A percentile compares a stretch with the other conserved stretches of the same genome.
Conservation (phyloP, 2,329 filamentous ascomycete species). For the Aspergillus viridinutans region DNA sequence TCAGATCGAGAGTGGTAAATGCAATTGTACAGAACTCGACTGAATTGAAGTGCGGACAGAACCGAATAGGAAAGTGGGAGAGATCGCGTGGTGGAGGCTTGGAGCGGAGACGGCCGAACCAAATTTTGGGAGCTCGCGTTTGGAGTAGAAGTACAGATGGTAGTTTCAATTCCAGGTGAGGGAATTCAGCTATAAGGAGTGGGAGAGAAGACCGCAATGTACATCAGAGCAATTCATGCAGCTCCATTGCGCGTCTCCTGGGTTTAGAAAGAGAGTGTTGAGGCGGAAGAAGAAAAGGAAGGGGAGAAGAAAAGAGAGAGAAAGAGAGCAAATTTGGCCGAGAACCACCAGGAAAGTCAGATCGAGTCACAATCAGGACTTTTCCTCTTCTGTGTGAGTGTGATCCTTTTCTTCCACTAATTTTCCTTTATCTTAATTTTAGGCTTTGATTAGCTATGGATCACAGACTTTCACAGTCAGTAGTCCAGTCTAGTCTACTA, state of each 20-base stretch:
- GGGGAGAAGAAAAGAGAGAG: not conserved
- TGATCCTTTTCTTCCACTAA: not conserved
- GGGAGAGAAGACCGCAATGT: not conserved
- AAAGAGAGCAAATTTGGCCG: not conserved
- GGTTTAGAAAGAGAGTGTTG: not conserved
- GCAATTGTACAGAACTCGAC: not conserved
- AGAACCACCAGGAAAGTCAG: not conserved
- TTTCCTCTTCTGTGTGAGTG: not conserved
- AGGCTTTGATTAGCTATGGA: not conserved
- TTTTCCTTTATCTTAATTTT: not conserved
- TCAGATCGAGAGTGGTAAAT: not conserved
- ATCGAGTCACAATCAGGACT: not conserved
- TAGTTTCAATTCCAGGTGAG: not conserved
- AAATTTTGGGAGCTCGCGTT: not conserved
- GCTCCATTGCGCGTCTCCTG: not conserved
- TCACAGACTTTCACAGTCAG: too few relatives aligned
- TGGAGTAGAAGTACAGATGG: not conserved
- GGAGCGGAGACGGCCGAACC: not conserved
- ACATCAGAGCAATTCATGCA: not conserved
- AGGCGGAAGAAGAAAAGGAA: constrained; percentile 1
- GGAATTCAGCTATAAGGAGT: not conserved
- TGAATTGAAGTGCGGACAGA: not conserved
- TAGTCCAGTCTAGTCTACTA: not conserved
- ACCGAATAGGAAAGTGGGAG: not conserved
- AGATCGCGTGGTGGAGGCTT: not conserved